A percentile compares a stretch with the other conserved stretches of the same genome.
Conservation (phyloP, 2,329 filamentous ascomycete species). For the Fusarium nurragi region DNA sequence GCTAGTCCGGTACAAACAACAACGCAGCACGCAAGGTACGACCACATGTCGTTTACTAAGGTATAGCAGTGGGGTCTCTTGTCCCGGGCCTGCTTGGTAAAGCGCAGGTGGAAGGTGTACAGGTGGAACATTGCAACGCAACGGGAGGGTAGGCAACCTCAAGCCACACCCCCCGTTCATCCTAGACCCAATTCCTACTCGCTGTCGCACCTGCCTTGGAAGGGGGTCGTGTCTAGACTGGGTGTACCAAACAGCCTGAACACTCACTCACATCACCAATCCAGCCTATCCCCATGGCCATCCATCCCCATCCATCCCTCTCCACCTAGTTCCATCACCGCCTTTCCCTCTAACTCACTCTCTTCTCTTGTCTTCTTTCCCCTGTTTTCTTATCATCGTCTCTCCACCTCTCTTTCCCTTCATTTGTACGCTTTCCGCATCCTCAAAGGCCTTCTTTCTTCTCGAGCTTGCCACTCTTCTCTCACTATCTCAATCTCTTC, state of each 20-base stretch:
- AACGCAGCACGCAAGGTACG: constrained; percentile 30
- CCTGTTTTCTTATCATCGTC: constrained; percentile 48
- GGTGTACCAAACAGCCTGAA: constrained; percentile 24
- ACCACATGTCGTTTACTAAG: constrained; percentile 29
- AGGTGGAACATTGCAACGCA: constrained; percentile 1
- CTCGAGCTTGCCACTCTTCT: constrained; percentile 49
- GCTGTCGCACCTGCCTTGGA: constrained; percentile 24
- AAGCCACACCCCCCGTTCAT: constrained; percentile 31
- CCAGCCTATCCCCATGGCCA: constrained; percentile 42
- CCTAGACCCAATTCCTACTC: constrained; percentile 24
- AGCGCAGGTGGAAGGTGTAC: not conserved
- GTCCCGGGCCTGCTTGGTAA: constrained; percentile 3
- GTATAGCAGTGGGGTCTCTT: constrained; percentile 5
- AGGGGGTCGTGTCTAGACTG: constrained; percentile 23
- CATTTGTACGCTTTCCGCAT: constrained; percentile 47
- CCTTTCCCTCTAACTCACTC: constrained; percentile 49
- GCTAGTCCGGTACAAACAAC: constrained; percentile 31
- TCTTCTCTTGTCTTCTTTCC: constrained; percentile 47
- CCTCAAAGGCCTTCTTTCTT: constrained; percentile 50
- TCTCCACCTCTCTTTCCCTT: constrained; percentile 48
- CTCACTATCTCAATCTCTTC: constrained; percentile 36
- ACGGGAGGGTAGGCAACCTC: constrained; percentile 3
- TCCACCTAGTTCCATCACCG: constrained; percentile 50
- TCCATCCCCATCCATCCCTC: constrained; percentile 49
- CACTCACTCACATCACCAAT: constrained; percentile 43